These are phyloP conservation scores for Panaeolus papilionaceus DNA, from an alignment of 768 basidiomycete species.

Conservation along the genomic window DNA sequence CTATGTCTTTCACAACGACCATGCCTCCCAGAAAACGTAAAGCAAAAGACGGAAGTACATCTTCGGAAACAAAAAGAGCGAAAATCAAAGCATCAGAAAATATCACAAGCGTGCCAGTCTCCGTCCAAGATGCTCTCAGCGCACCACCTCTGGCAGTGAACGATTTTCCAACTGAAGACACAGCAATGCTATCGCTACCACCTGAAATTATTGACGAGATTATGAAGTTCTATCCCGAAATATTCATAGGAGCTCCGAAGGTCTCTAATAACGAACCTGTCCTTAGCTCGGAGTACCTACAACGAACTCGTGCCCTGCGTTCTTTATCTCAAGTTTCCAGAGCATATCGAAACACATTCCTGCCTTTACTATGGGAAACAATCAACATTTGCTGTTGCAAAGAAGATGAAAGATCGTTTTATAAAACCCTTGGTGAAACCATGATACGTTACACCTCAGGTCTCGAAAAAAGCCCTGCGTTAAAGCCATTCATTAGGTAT, in stretches of 20 bases:
- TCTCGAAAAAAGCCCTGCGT: conserved; percentile 18
- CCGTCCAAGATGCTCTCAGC: not conserved
- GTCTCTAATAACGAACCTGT: conserved; percentile 19
- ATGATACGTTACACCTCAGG: conserved; percentile 19
- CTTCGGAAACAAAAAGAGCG: not conserved
- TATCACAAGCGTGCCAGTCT: not conserved
- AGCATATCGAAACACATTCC: conserved; percentile 23
- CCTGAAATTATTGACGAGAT: not conserved
- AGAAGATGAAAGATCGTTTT: not conserved
- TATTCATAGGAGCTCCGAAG: not conserved
- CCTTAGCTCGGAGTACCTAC: conserved; percentile 19
- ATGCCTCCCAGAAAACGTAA: conserved; percentile 11
- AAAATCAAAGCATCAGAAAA: not conserved
- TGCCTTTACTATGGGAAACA: conserved; percentile 24
- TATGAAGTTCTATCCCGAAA: not conserved
- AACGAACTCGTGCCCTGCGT: conserved; percentile 23
- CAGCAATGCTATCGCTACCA: conserved; percentile 1
- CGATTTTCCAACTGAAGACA: not conserved
- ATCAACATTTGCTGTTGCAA: conserved; percentile 20
- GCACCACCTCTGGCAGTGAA: not conserved
- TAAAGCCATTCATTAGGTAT: conserved; percentile 23
- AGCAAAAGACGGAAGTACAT: not conserved
- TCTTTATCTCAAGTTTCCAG: conserved; percentile 28
- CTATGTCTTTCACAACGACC: not conserved
- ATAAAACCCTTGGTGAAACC: conserved; percentile 17